Evolutionary conservation across 345 rosid genomes (phyloP).

Genomic region (Hibiscus tridactylites): DNA sequence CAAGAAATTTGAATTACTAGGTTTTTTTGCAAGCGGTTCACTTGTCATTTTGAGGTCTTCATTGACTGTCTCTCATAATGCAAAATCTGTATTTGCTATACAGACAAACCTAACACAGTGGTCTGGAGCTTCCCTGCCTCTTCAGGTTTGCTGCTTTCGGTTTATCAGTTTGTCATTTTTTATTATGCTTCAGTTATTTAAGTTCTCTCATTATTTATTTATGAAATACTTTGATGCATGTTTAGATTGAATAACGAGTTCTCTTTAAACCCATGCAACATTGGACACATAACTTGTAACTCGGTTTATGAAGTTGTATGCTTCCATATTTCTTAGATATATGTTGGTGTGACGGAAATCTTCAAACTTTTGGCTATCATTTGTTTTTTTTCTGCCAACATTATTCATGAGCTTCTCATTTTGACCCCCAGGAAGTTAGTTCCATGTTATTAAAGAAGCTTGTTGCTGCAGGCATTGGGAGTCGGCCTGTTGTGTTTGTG

Average conservation of each 20-base stretch:
- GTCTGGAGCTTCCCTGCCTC: constrained; percentile 96
- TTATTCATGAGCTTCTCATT: not conserved
- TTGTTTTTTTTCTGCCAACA: not conserved
- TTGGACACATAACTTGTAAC: not conserved
- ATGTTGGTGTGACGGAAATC: not conserved
- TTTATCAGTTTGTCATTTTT: not conserved
- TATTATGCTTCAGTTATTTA: not conserved
- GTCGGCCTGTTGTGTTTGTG: constrained; percentile 93
- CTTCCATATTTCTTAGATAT: not conserved
- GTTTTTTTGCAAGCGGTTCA: not conserved
- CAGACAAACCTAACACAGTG: constrained; percentile 92
- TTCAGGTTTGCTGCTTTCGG: constrained; percentile 52
- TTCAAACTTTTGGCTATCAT: not conserved
- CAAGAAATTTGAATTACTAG: not conserved
- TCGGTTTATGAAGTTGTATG: not conserved
- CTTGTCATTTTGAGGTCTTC: not conserved
- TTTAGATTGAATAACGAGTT: not conserved
- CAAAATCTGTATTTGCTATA: constrained; percentile 16
- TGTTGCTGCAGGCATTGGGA: constrained; percentile 85
- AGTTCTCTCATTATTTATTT: not conserved
- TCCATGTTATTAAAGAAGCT: constrained; percentile 69
- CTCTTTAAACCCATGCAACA: not conserved
- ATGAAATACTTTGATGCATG: not conserved
- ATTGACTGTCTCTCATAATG: constrained; percentile 5
- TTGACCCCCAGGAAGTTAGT: constrained; percentile 74